A percentile compares a stretch with the other conserved stretches of the same genome.
phyloP scores from a whole-genome alignment of 2,329 filamentous ascomycete species.

The Sporothrix brasiliensis region DNA sequence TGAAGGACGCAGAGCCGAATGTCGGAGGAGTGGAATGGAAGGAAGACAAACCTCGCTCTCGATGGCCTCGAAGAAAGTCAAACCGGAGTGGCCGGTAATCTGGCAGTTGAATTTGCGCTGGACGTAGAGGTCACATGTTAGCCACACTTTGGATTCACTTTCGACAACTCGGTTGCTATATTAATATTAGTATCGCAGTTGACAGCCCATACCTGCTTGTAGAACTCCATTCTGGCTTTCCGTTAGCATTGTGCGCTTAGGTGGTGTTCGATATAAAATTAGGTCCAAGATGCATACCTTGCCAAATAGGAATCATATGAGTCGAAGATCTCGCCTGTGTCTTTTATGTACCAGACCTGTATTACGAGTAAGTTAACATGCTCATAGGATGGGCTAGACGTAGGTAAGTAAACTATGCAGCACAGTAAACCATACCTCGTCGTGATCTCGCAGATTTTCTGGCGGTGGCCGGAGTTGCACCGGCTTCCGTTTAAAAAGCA shows the following conservation, averaged over 20 bases:
- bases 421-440: conserved; percentile 64
- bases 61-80: conserved; percentile 90
- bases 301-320: conserved; percentile 86
- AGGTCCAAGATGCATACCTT: conserved; percentile 60
- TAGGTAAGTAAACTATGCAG: conserved; percentile 5
- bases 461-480: conserved; percentile 78
- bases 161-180: neutral
- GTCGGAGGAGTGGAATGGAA: neutral
- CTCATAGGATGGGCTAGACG: conserved; percentile 8
- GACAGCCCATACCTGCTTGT: conserved; percentile 70
- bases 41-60: conserved; percentile 76
- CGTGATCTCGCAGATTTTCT: conserved; percentile 70
- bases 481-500: conserved; percentile 94
- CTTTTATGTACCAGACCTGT: conserved; percentile 87
- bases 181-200: neutral
- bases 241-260: conserved; percentile 40
- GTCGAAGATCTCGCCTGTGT: conserved; percentile 87
- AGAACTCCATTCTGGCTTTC: conserved; percentile 78
- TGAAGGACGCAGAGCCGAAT: neutral
- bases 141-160: conserved; percentile 31
- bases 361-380: conserved; percentile 32
- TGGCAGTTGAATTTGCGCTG: conserved; percentile 91
- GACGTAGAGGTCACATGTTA: neutral
- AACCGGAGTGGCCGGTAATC: conserved; percentile 87
- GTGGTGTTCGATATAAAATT: neutral